Evolutionary conservation across 208 protist genomes (phyloP), one percentile per base, ranked within the genome.

Genomic region (Acanthamoeba sp.): DNA sequence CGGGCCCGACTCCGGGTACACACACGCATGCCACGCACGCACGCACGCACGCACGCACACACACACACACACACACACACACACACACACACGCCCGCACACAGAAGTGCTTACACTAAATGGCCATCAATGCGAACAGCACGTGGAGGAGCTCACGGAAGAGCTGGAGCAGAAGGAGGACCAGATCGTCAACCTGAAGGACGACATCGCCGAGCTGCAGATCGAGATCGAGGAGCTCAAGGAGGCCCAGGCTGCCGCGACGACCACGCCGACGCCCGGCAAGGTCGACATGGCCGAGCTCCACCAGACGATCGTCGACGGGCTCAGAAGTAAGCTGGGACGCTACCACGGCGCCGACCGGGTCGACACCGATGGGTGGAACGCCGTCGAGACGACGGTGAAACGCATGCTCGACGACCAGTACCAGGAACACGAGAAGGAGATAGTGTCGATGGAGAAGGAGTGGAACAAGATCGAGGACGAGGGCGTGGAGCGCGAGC

Each of bases 391-490:
- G 66, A 2, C 20, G n/a, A 7, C 29, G 7, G 29, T 76, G 66
- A 76, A 76, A 16, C 66, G 66, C 34, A 3, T 32, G 66, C 66
- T 76, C 66, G 66, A 76, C 55, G 55, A 5, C 55, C 55, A 59
- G 55, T 18, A 59, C 55, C 55, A 59, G 16, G 55, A 59, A 5
- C 12, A 27, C 55, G 55, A 59, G 22, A 16, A n/a, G 7, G 66
- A 32, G 66, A 36, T 32, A 7, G 66, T 7, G 20, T 7, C 9
- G 20, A 40, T 76, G 27, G 27, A 76, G 66, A 76, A 32, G 66
- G 66, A 76, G 66, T 76, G 66, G 66, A 76, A 76, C 66, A 76
- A 76, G 66, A 76, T 40, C 66, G 34, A 76, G 20, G 66, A 76
- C 27, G 34, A 76, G 66, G 32, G 4, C 66, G 66, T 42, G 18